Evolutionary conservation across 305 asterid genomes (phyloP), one percentile per base, ranked within the genome.

Genomic region (Fraxinus platypoda): DNA sequence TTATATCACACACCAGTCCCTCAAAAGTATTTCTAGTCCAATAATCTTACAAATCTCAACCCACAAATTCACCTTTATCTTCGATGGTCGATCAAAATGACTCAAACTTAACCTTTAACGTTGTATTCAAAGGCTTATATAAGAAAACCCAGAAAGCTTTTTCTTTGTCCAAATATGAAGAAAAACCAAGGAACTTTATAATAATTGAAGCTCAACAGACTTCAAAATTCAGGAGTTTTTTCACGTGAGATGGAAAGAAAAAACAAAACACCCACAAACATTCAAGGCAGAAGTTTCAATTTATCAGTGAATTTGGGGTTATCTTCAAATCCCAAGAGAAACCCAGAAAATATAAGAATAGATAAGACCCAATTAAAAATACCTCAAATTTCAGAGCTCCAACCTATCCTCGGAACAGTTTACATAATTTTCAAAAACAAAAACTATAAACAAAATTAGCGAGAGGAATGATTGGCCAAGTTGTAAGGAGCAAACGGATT

Each of bases 401-500:
- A 77, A 64, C 25, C 21, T 78, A 8, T 71, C 68, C 75, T 70
- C 7, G 82, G 82, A 81, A 78, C 76, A 79, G 80, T 82, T 82
- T 78, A 90, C 92, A 89, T 87, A 62, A 87, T 90, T 84, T 82
- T 72, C 8, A 12, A 54, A 71, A 75, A 62, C 25, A 41, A 75
- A n/a, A 46, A 59, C 78, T 4, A 9, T 11, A 12, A 35, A 1
- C 4, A 71, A 75, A 81, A 79, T 94, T 95, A 95, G 90, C 99
- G 98, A 87, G 98, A 87, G 87, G 90, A 92, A 83, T 92, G 94
- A 85, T 93, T 94, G 85, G 90, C 96, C 87, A 94, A 4, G 86
- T 91, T 92, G 81, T 91, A 87, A 3, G 97, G 99, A 78, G 97
- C 85, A 83, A 94, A 94, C 9, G 97, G 98, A 92, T 95, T 95